These are phyloP conservation scores for Ophiosphaerella herpotricha DNA, from an alignment of 2,329 filamentous ascomycete genomes.

Conservation along the genomic window DNA sequence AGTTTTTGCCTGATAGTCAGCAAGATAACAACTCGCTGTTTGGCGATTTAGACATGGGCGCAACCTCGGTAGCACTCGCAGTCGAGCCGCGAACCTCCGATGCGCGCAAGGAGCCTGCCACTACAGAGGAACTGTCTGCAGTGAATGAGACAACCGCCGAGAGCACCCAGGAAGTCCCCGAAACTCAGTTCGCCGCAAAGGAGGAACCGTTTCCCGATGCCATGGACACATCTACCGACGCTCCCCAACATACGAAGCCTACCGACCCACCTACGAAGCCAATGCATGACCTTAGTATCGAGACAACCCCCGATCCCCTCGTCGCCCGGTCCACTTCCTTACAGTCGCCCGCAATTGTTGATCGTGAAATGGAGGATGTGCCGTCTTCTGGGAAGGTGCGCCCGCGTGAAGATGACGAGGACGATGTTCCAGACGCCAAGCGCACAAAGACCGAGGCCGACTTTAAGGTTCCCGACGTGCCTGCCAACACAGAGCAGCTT, in stretches of 20 bases:
- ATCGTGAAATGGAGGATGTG: constrained; percentile 47
- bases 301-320: constrained; percentile 23
- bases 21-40: constrained; percentile 48
- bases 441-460: constrained; percentile 71
- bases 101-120: constrained; percentile 33
- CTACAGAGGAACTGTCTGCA: constrained; percentile 14
- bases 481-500: constrained; percentile 39
- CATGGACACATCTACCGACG: constrained; percentile 34
- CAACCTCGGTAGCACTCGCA: constrained; percentile 44
- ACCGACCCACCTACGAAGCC: constrained; percentile 34
- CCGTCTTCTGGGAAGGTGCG: constrained; percentile 58
- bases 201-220: constrained; percentile 22
- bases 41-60: constrained; percentile 31
- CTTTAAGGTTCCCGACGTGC: constrained; percentile 52
- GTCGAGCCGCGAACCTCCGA: constrained; percentile 49
- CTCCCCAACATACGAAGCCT: constrained; percentile 14
- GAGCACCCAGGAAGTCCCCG: constrained; percentile 37
- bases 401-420: constrained; percentile 65
- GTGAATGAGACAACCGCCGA: constrained; percentile 23
- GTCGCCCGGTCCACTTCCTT: constrained; percentile 18
- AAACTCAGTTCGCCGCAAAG: constrained; percentile 29
- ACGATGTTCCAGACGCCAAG: constrained; percentile 69
- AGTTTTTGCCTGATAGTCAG: constrained; percentile 49
- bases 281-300: constrained; percentile 39
- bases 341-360: constrained; percentile 29